These are phyloP conservation scores for Ceratocystis cubensis DNA, from an alignment of 2,329 filamentous ascomycete species.

Conservation along the genomic window DNA sequence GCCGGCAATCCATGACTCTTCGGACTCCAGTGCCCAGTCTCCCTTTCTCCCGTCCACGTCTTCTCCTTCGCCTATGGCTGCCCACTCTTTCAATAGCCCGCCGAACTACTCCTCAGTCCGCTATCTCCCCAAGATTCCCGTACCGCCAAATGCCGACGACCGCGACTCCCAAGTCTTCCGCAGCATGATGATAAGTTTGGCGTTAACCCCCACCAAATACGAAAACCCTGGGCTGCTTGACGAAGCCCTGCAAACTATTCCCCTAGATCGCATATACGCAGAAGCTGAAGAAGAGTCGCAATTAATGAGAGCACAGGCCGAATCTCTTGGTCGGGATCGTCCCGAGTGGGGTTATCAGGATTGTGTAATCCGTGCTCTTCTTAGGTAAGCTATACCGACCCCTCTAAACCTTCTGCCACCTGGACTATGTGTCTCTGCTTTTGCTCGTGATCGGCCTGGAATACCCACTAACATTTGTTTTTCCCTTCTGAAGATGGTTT, in stretches of 20 bases:
- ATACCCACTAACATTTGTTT: conserved; percentile 22
- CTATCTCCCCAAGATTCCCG: conserved; percentile 49
- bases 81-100: conserved; percentile 31
- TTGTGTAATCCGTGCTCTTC: conserved; percentile 77
- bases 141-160: conserved; percentile 55
- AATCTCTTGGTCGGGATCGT: conserved; percentile 70
- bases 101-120: conserved; percentile 39
- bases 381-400: conserved; percentile 46
- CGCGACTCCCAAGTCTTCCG: conserved; percentile 59
- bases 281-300: conserved; percentile 91
- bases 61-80: conserved; percentile 31
- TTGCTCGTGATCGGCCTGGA: background rate
- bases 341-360: conserved; percentile 96
- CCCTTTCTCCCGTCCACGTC: conserved; percentile 39
- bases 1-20: conserved; percentile 31
- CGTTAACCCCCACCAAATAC: conserved; percentile 80
- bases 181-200: conserved; percentile 73
- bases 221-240: conserved; percentile 92
- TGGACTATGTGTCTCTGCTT: too few relatives aligned
- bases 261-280: conserved; percentile 78
- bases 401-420: conserved; percentile 7
- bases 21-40: conserved; percentile 22
- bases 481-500: conserved; percentile 52
- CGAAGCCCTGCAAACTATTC: conserved; percentile 76
- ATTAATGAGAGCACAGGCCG: conserved; percentile 73